Evolutionary conservation across 2,329 filamentous ascomycete genomes (phyloP).

Genomic region (Diaporthe amygdali): DNA sequence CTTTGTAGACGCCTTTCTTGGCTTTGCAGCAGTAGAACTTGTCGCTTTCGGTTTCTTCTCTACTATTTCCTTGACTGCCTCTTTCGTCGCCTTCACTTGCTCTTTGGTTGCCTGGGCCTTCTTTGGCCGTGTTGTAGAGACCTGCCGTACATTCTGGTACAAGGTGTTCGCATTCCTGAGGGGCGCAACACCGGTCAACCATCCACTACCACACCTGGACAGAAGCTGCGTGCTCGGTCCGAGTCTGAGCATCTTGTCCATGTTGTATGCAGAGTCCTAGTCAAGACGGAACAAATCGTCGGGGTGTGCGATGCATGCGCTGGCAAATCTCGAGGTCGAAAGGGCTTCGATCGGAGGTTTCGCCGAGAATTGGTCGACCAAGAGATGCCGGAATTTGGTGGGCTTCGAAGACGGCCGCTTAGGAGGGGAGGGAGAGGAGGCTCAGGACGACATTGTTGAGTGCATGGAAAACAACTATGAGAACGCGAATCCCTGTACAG

Average conservation of each 20-base stretch:
- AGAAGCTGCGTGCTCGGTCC: constrained; percentile 10
- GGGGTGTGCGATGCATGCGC: neutral
- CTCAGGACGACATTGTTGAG: neutral
- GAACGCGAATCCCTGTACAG: constrained; percentile 3
- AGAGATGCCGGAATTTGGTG: neutral
- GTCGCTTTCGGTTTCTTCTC: constrained; percentile 9
- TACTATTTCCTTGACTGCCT: neutral
- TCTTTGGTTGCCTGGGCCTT: constrained; percentile 19
- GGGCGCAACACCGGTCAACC: constrained; percentile 8
- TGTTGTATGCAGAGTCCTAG: neutral
- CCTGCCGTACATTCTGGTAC: constrained; percentile 8
- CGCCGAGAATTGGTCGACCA: neutral
- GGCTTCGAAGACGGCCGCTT: neutral
- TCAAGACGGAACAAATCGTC: neutral
- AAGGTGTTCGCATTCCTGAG: neutral
- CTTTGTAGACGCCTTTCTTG: constrained; percentile 13
- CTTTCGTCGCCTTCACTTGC: neutral
- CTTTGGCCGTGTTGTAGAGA: constrained; percentile 22
- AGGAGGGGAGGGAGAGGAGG: neutral
- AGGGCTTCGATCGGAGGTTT: neutral
- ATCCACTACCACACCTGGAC: constrained; percentile 10
- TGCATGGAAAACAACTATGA: constrained; percentile 2
- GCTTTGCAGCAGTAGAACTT: neutral
- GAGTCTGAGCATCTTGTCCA: constrained; percentile 18
- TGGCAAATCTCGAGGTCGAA: neutral